phyloP scores from a whole-genome alignment of 345 rosid species.

The Hibiscus mutabilis region DNA sequence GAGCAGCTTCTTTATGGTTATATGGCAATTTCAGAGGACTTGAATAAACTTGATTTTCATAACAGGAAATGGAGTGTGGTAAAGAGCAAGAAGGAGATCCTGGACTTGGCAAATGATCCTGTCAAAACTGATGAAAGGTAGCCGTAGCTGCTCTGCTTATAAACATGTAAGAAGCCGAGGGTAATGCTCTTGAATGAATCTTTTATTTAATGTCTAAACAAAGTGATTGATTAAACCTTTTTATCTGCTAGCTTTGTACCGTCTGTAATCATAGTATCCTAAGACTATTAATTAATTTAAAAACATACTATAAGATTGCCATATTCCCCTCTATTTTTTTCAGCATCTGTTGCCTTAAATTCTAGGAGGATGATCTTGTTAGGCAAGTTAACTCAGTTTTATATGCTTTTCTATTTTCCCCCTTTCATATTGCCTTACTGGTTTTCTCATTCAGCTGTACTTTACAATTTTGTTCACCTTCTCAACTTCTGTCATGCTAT shows the following conservation, averaged over 20 bases:
- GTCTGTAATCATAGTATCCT: background rate
- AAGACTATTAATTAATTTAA: background rate
- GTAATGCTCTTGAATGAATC: background rate
- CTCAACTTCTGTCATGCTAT: no score
- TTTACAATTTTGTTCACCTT: no score
- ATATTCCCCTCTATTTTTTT: background rate
- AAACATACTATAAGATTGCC: background rate
- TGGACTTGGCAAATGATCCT: constrained; percentile 54
- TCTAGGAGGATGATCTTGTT: no score
- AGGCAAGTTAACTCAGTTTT: no score
- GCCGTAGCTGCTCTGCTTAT: no score
- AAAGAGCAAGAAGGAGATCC: constrained; percentile 45
- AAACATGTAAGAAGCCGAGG: background rate
- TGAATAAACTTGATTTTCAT: constrained; percentile 38
- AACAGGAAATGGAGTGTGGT: constrained; percentile 32
- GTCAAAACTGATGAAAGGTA: constrained; percentile 30
- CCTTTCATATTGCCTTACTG: no score
- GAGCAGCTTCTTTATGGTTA: constrained; percentile 37
- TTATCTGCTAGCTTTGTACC: background rate
- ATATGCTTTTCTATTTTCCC: no score
- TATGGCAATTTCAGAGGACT: constrained; percentile 41
- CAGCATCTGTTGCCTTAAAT: background rate
- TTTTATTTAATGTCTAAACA: background rate
- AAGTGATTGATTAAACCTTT: background rate
- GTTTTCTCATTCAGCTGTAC: no score